Evolutionary conservation across 192 early-diverging fungal genomes (phyloP).

Genomic region (Martensiomyces pterosporus): DNA sequence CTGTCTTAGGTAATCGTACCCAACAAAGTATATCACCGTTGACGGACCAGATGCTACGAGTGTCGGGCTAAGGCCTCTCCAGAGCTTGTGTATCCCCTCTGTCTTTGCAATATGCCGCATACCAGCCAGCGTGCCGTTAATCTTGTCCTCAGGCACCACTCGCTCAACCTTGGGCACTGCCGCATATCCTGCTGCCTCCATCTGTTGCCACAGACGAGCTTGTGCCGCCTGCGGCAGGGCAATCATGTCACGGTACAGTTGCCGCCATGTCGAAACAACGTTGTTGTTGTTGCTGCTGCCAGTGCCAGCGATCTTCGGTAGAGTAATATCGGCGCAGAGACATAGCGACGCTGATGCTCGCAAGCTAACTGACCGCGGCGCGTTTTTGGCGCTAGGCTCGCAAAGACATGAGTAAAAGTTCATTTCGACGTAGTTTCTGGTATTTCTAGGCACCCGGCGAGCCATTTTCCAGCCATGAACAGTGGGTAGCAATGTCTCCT

Average conservation of each 20-base stretch:
- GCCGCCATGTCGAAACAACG: constrained; percentile 9
- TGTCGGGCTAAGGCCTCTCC: constrained; percentile 83
- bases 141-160: constrained; percentile 3
- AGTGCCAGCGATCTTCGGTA: not conserved
- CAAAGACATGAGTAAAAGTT: constrained; percentile 6
- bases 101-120: constrained; percentile 71
- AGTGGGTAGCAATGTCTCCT: constrained; percentile 25
- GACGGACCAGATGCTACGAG: constrained; percentile 86
- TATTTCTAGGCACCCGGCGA: constrained; percentile 22
- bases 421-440: constrained; percentile 18
- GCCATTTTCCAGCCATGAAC: constrained; percentile 22
- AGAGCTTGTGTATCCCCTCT: constrained; percentile 79
- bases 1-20: constrained; percentile 84
- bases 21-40: constrained; percentile 91
- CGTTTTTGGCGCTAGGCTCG: not conserved
- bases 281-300: constrained; percentile 1
- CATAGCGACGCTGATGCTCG: constrained; percentile 23
- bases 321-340: constrained; percentile 9
- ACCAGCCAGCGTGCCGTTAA: constrained; percentile 57
- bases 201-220: constrained; percentile 15
- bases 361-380: not conserved
- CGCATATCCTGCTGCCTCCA: constrained; percentile 4
- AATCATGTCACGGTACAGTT: constrained; percentile 25
- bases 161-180: constrained; percentile 1
- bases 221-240: constrained; percentile 14